Evolutionary conservation across 129 eudicot species (phyloP), one percentile per base, ranked within the genome.

Genomic region (Rutidosis leptorrhynchoides): DNA sequence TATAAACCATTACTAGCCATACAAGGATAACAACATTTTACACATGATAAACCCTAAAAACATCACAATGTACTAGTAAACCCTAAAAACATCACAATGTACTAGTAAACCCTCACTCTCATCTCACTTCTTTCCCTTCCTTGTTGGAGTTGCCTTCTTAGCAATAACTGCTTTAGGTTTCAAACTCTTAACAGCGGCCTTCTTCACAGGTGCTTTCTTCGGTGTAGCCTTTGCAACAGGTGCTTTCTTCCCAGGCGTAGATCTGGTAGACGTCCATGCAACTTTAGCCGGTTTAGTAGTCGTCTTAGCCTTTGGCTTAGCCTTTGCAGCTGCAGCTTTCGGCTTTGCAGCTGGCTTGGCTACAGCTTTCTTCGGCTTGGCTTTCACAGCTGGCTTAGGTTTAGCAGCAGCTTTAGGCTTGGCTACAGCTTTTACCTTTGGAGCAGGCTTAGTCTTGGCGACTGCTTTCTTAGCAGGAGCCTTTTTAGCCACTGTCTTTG

Each of bases 231-330:
- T 67, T 0, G 68, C 4, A 29, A 73, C 75, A 0, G 80, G 75
- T 0, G 77, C 78, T 17, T 70, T 78, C 68, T 71, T 81, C 19
- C 84, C 73, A 0, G 95, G 95, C 0, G 85, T 66, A 0, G 83
- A 46, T 57, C 87, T 81, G 0, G 90, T 75, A 1, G 83, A 61
- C 1, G 95, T 87, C 69, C 71, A 73, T 1, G 85, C 72, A 1
- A 64, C 87, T 59, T 87, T 83, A 14, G 78, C 65, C 1, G 84
- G 28, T 52, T 85, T 85, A 1, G 85, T 9, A 0, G 48, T 10
- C 2, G 83, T 60, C 26, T 67, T 83, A 2, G 90, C n/a, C n/a
- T n/a, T n/a, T n/a, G n/a, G n/a, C n/a, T n/a, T n/a, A n/a, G n/a
- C 76, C 54, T 77, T 62, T 0, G 62, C 48, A 3, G 61, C 54